Evolutionary conservation across 2,329 filamentous ascomycete genomes (phyloP), one percentile per base, ranked within the genome.

Genomic region (Atkinsonella texensis): DNA sequence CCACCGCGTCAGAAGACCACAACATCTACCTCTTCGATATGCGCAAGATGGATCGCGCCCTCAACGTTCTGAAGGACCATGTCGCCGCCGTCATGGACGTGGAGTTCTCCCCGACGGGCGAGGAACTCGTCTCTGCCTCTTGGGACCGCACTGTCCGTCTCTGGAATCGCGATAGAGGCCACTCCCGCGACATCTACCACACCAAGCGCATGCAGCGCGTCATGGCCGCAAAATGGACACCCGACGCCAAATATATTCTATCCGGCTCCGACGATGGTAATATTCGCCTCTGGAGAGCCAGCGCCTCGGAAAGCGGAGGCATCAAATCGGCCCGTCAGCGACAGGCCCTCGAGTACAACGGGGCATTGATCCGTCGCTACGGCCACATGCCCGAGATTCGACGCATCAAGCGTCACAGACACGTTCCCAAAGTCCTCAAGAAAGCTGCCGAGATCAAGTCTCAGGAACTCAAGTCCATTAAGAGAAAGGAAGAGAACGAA

Each of bases 191-290:
- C 63, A 83, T 96, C 47, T 98, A 97, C 70, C 90, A 97, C 73
- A 97, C 93, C 17, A 95, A 96, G 71, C 83, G 93, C 56, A 96
- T 96, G 91, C 91, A 97, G 73, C 81, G 91, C 59, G 89, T 96
- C 52, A 94, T 94, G 72, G 84, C 85, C 10, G 83, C 83, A 46
- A 81, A 80, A 55, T 97, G 87, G 77, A 93, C 89, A 0, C 87
- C 89, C 6, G 93, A 98, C 66, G 84, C 85, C 58, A 87, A 87
- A 60, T 98, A 95, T 65, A 71, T 98, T 20, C 77, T 98, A 46
- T 89, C 86, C 5, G 93, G 91, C 43, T 93, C 86, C 13, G 93
- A 97, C 65, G 93, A 97, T 65, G 93, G 93, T 56, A 95, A 96
- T 65, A 77, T 76, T 50, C 70, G 91, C 38, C 73, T 98, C 39